Conservation (phyloP, 2,329 filamentous ascomycete genomes). For the Daldinia sp. region DNA sequence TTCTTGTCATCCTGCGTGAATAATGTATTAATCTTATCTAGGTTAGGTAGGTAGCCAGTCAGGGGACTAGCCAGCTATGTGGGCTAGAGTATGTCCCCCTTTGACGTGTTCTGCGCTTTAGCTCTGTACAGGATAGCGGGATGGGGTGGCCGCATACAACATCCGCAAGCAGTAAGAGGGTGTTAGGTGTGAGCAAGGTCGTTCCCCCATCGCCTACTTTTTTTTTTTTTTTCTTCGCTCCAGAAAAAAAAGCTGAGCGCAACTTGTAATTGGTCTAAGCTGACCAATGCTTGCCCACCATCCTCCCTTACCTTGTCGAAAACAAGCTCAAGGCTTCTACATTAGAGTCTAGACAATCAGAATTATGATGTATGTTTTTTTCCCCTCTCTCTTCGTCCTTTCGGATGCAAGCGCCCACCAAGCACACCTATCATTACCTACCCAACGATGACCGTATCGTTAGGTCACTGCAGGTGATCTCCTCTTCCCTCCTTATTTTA, state of each 20-base stretch:
- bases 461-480: not conserved
- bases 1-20: slow-evolving; percentile 19
- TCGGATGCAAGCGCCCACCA: slow-evolving; percentile 1
- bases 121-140: slow-evolving; percentile 27
- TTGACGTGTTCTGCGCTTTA: slow-evolving; percentile 38
- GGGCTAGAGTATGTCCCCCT: slow-evolving; percentile 31
- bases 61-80: slow-evolving; percentile 31
- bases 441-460: slow-evolving; percentile 19
- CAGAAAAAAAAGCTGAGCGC: slow-evolving; percentile 9
- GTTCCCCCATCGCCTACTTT: slow-evolving; percentile 1
- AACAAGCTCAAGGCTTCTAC: slow-evolving; percentile 14
- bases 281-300: slow-evolving; percentile 4
- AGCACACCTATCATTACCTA: too few relatives aligned
- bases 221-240: too few relatives aligned
- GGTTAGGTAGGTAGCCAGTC: too few relatives aligned
- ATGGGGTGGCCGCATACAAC: slow-evolving; percentile 37
- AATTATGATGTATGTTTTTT: not conserved
- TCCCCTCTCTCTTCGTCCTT: too few relatives aligned
- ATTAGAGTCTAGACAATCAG: slow-evolving; percentile 8
- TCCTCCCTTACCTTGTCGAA: slow-evolving; percentile 31
- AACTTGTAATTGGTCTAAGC: slow-evolving; percentile 25
- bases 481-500: not conserved
- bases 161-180: slow-evolving; percentile 40
- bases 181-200: not conserved
- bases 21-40: slow-evolving; percentile 27